A percentile compares a stretch with the other conserved stretches of the same genome.
Evolutionary conservation across 108 stramenopile species (phyloP).

Genomic region (Parietichytrium sp.): DNA sequence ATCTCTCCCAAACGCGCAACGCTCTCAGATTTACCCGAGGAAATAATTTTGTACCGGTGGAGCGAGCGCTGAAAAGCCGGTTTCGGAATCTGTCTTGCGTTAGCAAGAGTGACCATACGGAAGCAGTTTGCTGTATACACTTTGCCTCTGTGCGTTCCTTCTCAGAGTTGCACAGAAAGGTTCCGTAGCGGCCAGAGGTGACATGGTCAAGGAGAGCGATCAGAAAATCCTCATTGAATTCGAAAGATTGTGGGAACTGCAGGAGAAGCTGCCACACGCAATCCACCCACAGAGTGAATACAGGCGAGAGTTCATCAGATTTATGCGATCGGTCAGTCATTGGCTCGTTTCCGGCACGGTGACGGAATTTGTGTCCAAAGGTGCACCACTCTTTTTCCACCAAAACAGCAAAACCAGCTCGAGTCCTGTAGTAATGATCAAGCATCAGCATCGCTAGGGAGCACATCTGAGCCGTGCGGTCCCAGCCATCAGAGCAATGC

Average conservation of each 20-base stretch:
- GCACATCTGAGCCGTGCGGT: slow-evolving; percentile 63
- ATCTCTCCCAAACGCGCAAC: too few species aligned
- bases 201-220: slow-evolving; percentile 57
- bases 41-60: too few species aligned
- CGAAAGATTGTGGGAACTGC: slow-evolving; percentile 56
- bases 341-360: slow-evolving; percentile 37
- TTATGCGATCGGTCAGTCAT: background rate
- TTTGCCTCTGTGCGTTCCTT: slow-evolving; percentile 48
- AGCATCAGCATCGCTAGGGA: slow-evolving; percentile 56
- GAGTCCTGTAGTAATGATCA: slow-evolving; percentile 64
- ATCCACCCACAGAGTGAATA: slow-evolving; percentile 60
- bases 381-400: slow-evolving; percentile 65
- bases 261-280: slow-evolving; percentile 46
- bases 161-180: slow-evolving; percentile 61
- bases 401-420: slow-evolving; percentile 57
- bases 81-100: too few species aligned
- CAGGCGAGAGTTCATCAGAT: slow-evolving; percentile 51
- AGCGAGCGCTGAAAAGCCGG: too few species aligned
- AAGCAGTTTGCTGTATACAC: background rate
- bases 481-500: slow-evolving; percentile 71
- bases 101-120: slow-evolving; percentile 16
- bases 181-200: slow-evolving; percentile 58
- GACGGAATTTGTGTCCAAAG: slow-evolving; percentile 62
- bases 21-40: too few species aligned
- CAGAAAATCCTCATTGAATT: slow-evolving; percentile 59